Conservation (phyloP, 169 alveolate genomes). For the Plasmodium adleri region DNA sequence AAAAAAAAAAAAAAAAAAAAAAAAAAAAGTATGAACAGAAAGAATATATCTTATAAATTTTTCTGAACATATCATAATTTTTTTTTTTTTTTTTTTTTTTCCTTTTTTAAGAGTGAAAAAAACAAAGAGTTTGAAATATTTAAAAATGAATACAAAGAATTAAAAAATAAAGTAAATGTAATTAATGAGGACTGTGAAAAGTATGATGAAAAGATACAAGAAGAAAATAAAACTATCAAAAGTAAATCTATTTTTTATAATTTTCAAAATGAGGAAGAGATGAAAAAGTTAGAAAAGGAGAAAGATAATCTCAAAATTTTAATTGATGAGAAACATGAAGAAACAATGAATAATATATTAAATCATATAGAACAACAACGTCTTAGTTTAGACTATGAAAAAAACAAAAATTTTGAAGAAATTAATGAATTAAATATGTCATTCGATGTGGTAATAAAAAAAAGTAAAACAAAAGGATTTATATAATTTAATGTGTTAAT, state of each 20-base stretch:
- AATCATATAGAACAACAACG: conserved; percentile 40
- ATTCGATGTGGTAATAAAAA: conserved; percentile 30
- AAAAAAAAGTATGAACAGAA: background rate
- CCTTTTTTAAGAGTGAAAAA: conserved; percentile 42
- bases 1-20: conserved; percentile 19
- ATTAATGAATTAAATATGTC: conserved; percentile 41
- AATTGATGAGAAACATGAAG: conserved; percentile 49
- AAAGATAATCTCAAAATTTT: conserved; percentile 32
- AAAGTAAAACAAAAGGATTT: background rate
- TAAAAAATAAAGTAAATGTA: conserved; percentile 42
- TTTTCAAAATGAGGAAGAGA: conserved; percentile 58
- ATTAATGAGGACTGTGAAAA: conserved; percentile 50
- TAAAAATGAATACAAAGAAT: conserved; percentile 52
- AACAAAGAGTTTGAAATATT: conserved; percentile 34
- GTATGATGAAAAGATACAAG: conserved; percentile 40
- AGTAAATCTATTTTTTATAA: conserved; percentile 58
- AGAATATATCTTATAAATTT: background rate
- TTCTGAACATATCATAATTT: background rate
- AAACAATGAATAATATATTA: conserved; percentile 42
- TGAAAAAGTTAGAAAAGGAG: conserved; percentile 54
- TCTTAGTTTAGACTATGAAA: conserved; percentile 30
- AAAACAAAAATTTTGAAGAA: conserved; percentile 45
- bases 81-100: background rate
- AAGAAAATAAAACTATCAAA: conserved; percentile 21
- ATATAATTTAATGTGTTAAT: background rate